Percentiles rank a stretch among this genome's conserved stretches.
These are phyloP conservation scores for Colletotrichum karsti DNA, from an alignment of 2,329 filamentous ascomycete species.

Conservation along the genomic window DNA sequence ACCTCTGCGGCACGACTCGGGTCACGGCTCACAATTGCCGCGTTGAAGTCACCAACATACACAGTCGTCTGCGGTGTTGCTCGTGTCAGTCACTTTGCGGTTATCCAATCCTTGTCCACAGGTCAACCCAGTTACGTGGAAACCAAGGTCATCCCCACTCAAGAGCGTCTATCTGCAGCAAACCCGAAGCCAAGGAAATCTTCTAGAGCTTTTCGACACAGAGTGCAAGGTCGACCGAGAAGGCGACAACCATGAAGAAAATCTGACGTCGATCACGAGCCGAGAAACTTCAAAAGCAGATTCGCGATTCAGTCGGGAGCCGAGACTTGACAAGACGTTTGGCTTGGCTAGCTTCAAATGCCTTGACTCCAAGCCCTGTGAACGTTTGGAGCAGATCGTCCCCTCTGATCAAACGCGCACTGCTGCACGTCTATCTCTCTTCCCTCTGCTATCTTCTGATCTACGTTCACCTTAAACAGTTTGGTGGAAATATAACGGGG, in stretches of 20 bases:
- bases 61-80: background rate
- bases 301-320: background rate
- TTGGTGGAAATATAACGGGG: background rate
- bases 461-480: background rate
- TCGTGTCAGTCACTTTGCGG: background rate
- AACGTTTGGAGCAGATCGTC: background rate
- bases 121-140: background rate
- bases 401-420: conserved; percentile 5
- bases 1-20: conserved; percentile 15
- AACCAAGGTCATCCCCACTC: background rate
- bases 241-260: background rate
- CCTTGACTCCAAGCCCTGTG: background rate
- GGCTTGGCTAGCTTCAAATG: background rate
- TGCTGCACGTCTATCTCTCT: background rate
- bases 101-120: background rate
- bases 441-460: background rate
- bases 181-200: background rate
- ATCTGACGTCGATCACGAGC: background rate
- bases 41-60: background rate
- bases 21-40: background rate
- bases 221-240: background rate
- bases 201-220: background rate
- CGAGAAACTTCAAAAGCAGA: background rate
- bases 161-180: background rate
- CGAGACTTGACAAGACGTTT: background rate